Evolutionary conservation across 371 early-diverging fungal genomes (phyloP).

Genomic region (Rhizomucor pusillus): DNA sequence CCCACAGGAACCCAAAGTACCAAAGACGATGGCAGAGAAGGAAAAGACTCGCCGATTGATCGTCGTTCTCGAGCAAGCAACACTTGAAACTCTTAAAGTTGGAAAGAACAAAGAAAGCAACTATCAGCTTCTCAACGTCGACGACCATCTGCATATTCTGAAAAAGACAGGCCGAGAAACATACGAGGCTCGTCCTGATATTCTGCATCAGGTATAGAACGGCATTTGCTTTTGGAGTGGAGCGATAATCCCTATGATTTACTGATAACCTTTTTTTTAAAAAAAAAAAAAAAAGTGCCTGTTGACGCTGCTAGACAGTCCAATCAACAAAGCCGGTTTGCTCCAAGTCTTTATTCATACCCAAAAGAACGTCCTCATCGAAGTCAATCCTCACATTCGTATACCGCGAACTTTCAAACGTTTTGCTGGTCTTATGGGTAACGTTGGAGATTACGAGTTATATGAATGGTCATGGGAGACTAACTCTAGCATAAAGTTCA

Average conservation of each 20-base stretch:
- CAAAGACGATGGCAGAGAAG: slow-evolving; percentile 72
- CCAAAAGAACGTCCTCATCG: slow-evolving; percentile 92
- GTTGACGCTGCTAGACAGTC: slow-evolving; percentile 94
- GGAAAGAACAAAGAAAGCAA: slow-evolving; percentile 88
- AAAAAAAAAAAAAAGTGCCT: slow-evolving; percentile 66
- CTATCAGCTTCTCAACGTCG: slow-evolving; percentile 93
- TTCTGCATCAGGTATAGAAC: slow-evolving; percentile 84
- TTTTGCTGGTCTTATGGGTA: slow-evolving; percentile 94
- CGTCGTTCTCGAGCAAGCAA: slow-evolving; percentile 89
- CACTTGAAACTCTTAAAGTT: slow-evolving; percentile 93
- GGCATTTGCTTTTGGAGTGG: background rate
- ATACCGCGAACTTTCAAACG: slow-evolving; percentile 98
- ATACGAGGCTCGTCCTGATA: slow-evolving; percentile 92
- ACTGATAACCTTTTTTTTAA: background rate
- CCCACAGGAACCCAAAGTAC: slow-evolving; percentile 78
- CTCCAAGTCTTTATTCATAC: slow-evolving; percentile 97
- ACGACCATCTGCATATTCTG: slow-evolving; percentile 91
- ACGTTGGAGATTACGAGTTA: slow-evolving; percentile 2
- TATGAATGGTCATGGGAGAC: background rate
- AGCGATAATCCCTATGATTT: too few species aligned
- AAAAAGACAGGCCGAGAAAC: slow-evolving; percentile 83
- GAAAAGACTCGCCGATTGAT: slow-evolving; percentile 85
- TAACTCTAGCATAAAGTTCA: slow-evolving; percentile 63
- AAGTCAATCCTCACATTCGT: slow-evolving; percentile 95
- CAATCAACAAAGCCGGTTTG: slow-evolving; percentile 95